A percentile compares a stretch with the other conserved stretches of the same genome.
phyloP scores from a whole-genome alignment of 768 basidiomycete genomes.

The Tricholoma terreum region DNA sequence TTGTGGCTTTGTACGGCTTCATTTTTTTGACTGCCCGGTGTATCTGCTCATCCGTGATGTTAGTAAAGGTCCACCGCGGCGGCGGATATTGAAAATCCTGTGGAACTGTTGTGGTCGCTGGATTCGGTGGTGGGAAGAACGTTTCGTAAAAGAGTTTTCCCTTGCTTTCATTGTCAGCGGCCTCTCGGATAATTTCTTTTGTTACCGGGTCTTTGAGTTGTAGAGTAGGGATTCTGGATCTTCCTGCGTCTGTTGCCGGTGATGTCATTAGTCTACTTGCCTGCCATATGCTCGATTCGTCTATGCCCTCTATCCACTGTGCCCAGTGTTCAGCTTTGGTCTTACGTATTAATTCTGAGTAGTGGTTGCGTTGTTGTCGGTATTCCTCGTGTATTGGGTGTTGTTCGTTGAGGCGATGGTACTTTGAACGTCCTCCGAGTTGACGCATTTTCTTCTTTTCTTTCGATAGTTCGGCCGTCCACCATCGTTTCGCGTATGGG shows the following conservation, averaged over 20 bases:
- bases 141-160: neutral
- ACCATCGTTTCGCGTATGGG: constrained; percentile 16
- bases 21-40: neutral
- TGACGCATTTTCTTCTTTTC: neutral
- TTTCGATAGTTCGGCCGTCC: constrained; percentile 8
- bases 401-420: neutral
- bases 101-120: neutral
- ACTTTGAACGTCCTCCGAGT: neutral
- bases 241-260: neutral
- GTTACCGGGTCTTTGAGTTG: neutral
- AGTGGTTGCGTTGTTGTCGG: neutral
- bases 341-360: neutral
- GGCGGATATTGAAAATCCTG: neutral
- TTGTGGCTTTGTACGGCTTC: neutral
- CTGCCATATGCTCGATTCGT: neutral
- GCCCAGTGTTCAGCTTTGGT: neutral
- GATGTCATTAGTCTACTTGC: neutral
- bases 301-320: neutral
- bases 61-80: neutral
- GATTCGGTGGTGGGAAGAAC: neutral
- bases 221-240: neutral
- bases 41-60: neutral
- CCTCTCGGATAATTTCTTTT: neutral
- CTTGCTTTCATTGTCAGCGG: neutral
- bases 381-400: neutral